phyloP scores from a whole-genome alignment of 768 basidiomycete species.

The Boletus rufocinnamomeus region DNA sequence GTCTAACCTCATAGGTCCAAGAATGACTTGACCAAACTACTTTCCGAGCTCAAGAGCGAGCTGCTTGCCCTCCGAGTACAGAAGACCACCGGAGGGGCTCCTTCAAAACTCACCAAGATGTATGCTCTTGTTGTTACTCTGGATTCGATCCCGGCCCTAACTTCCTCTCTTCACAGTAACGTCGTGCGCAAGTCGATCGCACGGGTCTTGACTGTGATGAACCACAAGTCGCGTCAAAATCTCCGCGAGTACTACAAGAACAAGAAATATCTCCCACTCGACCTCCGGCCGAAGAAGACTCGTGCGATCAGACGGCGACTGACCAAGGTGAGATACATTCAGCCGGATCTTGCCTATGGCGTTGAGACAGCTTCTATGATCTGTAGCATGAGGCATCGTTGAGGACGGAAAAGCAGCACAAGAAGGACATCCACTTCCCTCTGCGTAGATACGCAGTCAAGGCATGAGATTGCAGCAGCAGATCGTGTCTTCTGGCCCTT shows the following conservation, averaged over 20 bases:
- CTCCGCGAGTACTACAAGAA: conserved; percentile 97
- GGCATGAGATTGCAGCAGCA: conserved; percentile 55
- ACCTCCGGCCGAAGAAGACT: conserved; percentile 97
- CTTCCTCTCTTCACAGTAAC: conserved; percentile 54
- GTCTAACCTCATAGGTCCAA: conserved; percentile 65
- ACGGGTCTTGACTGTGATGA: conserved; percentile 96
- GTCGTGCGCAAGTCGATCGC: conserved; percentile 98
- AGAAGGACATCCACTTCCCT: conserved; percentile 95
- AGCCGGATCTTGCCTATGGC: not conserved
- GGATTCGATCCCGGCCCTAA: not conserved
- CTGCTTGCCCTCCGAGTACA: conserved; percentile 92
- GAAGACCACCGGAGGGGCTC: conserved; percentile 95
- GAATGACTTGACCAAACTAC: conserved; percentile 94
- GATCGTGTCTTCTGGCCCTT: conserved; percentile 21
- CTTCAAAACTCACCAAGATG: conserved; percentile 98
- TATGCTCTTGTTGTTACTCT: conserved; percentile 43
- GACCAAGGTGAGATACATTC: conserved; percentile 66
- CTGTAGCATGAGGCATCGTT: conserved; percentile 75
- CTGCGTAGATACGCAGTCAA: conserved; percentile 93
- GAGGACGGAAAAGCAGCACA: conserved; percentile 91
- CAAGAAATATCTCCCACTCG: conserved; percentile 95
- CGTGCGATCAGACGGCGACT: conserved; percentile 95
- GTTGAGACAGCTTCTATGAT: conserved; percentile 12
- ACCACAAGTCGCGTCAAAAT: conserved; percentile 96
- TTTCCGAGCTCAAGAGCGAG: conserved; percentile 93